phyloP scores from a whole-genome alignment of 495 filamentous ascomycete genomes.

The Podospora comata region DNA sequence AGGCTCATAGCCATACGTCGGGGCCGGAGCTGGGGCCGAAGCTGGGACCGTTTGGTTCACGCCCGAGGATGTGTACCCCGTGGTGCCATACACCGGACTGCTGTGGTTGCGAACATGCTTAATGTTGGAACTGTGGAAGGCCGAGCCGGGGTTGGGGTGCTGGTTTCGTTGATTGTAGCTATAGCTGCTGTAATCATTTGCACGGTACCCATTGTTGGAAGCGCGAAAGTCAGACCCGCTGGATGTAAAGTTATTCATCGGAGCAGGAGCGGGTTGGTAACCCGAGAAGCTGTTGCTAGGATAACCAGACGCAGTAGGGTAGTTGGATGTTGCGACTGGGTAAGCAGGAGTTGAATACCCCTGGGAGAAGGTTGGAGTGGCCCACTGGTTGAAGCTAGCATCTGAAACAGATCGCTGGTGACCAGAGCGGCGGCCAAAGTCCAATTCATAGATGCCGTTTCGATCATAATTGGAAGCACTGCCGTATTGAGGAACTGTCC shows the following conservation, averaged over 20 bases:
- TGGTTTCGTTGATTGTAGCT: background rate
- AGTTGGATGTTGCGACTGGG: background rate
- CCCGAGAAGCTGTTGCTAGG: background rate
- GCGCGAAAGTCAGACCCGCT: background rate
- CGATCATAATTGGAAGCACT: background rate
- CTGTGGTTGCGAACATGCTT: background rate
- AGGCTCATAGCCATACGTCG: background rate
- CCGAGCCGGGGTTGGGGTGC: background rate
- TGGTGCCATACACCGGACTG: background rate
- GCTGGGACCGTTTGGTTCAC: background rate
- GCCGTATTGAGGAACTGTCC: background rate
- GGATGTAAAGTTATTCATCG: background rate
- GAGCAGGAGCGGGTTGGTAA: background rate
- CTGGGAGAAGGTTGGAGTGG: background rate
- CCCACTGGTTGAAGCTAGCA: background rate
- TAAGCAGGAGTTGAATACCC: background rate
- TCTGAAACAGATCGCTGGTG: background rate
- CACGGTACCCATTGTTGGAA: background rate
- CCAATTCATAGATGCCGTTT: background rate
- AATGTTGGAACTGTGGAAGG: background rate
- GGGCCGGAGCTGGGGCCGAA: background rate
- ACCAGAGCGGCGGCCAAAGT: background rate
- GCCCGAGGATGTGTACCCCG: background rate
- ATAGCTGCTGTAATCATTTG: background rate
- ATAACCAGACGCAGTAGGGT: background rate